Base-by-base conservation (phyloP, 768 basidiomycete genomes). In the Pisolithus microcarpus region DNA sequence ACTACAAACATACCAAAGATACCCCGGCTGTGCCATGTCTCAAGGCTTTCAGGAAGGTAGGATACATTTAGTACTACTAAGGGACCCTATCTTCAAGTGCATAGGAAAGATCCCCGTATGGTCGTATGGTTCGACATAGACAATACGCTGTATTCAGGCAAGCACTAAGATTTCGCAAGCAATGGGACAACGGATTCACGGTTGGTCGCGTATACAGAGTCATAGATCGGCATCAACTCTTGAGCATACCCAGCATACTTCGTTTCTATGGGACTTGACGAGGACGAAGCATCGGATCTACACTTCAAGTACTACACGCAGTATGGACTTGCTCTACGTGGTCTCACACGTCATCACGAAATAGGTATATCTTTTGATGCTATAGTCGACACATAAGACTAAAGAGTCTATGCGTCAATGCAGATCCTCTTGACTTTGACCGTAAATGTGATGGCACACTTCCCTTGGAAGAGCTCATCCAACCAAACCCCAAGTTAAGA, bases 51-150 rank as follows among this genome's bases (percentile, higher is more conserved):
- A 46, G 31, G 67, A 69, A 65, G 67, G 65, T 67, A 21, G 21
- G 50, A 23, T 49, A 31, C 4, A 8, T 31, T 43, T 4, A 1
- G 5, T 30, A 28, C 31, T 55, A 6, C 37, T 44, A 8, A n/a
- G 28, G 15, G 38, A 16, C 31, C 15, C 2, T 18, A 19, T 45
- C 50, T 54, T 56, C 40, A 59, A 36, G 24, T 3, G 5, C 30
- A 13, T 11, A 10, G 23, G 36, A 52, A 54, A 65, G 85, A 87
- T 72, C 74, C 78, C 37, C 79, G 82, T 13, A 66, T 66, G 54
- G 68, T 90, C 45, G 74, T 89, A 46, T 91, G 83, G 79, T 80
- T 92, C 53, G 90, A 91, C 61, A 88, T 92, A 52, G 91, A 92
- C 67, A 91, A 93, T 59, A 91, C 89, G 3, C 75, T 93, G 15